Conservation (phyloP, 2,329 filamentous ascomycete genomes). For the Ceratocystis alfenasii region DNA sequence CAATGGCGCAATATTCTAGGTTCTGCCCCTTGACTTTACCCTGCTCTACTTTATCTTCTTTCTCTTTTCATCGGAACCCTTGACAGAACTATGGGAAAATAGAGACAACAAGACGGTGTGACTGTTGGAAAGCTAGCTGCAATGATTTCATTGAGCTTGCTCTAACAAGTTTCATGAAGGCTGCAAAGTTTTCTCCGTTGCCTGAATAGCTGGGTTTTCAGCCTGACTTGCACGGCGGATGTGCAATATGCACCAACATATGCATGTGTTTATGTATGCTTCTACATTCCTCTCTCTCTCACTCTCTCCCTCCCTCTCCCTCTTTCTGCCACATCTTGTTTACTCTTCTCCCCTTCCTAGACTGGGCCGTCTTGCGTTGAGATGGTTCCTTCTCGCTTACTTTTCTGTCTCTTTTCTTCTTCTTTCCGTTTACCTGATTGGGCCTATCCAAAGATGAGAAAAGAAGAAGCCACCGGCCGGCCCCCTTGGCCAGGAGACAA, state of each 20-base stretch:
- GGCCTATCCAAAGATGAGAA: neutral
- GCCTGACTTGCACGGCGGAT: neutral
- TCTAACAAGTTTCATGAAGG: neutral
- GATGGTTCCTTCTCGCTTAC: neutral
- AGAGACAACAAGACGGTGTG: constrained; percentile 10
- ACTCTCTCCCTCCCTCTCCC: no score
- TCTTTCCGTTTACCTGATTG: constrained; percentile 5
- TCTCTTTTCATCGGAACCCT: neutral
- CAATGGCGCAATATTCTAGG: neutral
- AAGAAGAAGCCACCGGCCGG: neutral
- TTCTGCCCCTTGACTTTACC: neutral
- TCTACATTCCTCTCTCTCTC: neutral
- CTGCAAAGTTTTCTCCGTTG: neutral
- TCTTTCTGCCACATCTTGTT: neutral
- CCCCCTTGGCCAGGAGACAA: neutral
- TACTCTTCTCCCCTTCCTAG: neutral
- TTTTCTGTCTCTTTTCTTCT: neutral
- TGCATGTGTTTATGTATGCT: neutral
- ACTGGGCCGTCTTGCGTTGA: constrained; percentile 1
- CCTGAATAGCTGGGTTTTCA: neutral
- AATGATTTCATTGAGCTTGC: neutral
- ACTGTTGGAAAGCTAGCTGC: neutral
- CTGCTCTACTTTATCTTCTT: no score
- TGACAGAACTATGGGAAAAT: neutral
- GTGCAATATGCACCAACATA: neutral